Conservation (phyloP, 257 asterid species). For the Ehretia macrophylla region DNA sequence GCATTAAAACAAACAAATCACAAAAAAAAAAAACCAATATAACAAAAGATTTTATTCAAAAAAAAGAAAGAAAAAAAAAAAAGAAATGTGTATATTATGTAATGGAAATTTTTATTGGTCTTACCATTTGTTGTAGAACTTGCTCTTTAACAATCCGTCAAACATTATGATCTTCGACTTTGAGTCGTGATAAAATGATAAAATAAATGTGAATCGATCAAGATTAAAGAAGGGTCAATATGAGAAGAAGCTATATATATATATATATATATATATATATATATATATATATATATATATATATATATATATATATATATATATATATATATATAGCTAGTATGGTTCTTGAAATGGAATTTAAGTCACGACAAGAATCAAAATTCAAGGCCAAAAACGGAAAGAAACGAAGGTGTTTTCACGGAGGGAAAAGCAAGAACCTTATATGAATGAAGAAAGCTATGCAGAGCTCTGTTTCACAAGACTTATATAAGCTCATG, state of each 20-base stretch:
- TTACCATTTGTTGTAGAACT: conserved; percentile 66
- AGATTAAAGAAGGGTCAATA: conserved; percentile 9
- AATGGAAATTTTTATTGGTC: no score
- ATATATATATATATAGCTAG: neutral
- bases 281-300: no score
- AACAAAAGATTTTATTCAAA: neutral
- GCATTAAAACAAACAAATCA: neutral
- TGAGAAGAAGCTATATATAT: conserved; percentile 8
- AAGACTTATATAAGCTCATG: no score
- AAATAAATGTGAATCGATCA: neutral
- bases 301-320: no score
- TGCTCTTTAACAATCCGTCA: conserved; percentile 57
- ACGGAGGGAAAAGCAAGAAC: conserved; percentile 4
- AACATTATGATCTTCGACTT: conserved; percentile 38
- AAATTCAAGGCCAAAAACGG: conserved; percentile 24
- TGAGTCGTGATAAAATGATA: no score
- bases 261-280: no score
- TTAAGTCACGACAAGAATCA: conserved; percentile 24
- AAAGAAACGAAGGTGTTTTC: conserved; percentile 40
- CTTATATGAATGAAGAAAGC: neutral
- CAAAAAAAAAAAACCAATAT: neutral
- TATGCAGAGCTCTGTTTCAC: neutral
- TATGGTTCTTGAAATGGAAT: conserved; percentile 20
- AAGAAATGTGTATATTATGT: neutral
- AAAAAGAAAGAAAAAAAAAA: neutral